phyloP scores from a whole-genome alignment of 768 basidiomycete genomes.

The Leccinum variicolor region DNA sequence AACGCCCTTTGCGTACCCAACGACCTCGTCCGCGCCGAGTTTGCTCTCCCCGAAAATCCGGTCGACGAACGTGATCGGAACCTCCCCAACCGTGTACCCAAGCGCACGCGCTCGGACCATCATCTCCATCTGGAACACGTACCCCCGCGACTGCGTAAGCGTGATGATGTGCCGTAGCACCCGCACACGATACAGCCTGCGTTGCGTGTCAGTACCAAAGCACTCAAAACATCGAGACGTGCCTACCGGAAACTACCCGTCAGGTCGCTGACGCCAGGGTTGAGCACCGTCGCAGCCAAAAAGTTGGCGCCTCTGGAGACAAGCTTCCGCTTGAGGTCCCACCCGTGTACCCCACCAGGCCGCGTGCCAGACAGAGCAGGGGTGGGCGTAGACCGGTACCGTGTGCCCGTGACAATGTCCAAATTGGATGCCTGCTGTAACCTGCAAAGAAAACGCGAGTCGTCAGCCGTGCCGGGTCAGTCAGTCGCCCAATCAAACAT shows the following conservation, averaged over 20 bases:
- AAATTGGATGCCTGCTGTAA: slow-evolving; percentile 83
- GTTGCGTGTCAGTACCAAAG: not conserved
- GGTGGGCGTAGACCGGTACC: slow-evolving; percentile 65
- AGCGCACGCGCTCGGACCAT: slow-evolving; percentile 85
- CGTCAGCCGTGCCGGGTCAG: slow-evolving; percentile 1
- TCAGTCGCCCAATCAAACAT: slow-evolving; percentile 1
- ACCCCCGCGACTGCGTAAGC: slow-evolving; percentile 81
- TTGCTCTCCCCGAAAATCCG: slow-evolving; percentile 93
- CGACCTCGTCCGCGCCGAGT: slow-evolving; percentile 83
- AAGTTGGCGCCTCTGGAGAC: slow-evolving; percentile 90
- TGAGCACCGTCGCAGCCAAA: slow-evolving; percentile 80
- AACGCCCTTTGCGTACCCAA: slow-evolving; percentile 83
- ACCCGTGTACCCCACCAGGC: slow-evolving; percentile 87
- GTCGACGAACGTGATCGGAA: slow-evolving; percentile 94
- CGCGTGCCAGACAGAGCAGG: slow-evolving; percentile 55
- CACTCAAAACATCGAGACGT: not conserved
- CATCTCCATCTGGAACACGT: slow-evolving; percentile 99
- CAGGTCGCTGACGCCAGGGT: slow-evolving; percentile 84
- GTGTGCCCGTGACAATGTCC: slow-evolving; percentile 91
- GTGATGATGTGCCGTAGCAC: slow-evolving; percentile 84
- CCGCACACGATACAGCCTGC: slow-evolving; percentile 69
- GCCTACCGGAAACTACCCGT: slow-evolving; percentile 87
- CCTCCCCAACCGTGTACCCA: slow-evolving; percentile 84
- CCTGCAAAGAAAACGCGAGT: slow-evolving; percentile 33
- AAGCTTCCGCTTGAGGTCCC: slow-evolving; percentile 88